Percentiles rank a stretch among this genome's conserved stretches.
Conservation (phyloP, 306 rosid species). For the Cicer bijugum region DNA sequence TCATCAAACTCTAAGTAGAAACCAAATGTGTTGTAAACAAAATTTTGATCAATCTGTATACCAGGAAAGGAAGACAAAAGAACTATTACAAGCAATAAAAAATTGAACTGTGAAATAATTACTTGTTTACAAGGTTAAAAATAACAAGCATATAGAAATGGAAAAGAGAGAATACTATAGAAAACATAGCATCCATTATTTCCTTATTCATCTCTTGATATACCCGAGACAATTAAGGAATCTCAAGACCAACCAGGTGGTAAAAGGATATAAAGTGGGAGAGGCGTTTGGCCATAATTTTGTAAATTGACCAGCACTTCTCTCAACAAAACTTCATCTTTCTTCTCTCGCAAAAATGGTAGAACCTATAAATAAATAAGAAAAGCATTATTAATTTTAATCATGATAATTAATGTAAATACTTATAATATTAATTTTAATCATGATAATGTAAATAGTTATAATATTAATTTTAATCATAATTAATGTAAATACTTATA, state of each 20-base stretch:
- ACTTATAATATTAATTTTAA: no score
- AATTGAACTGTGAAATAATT: no score
- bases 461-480: no score
- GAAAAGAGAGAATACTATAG: conserved; percentile 55
- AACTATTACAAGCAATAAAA: neutral
- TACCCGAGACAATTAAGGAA: conserved; percentile 52
- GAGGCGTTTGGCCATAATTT: neutral
- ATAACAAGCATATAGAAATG: neutral
- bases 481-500: no score
- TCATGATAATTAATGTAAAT: no score
- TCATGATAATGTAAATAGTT: no score
- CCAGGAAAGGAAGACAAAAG: conserved; percentile 19
- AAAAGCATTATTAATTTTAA: neutral
- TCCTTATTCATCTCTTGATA: conserved; percentile 68
- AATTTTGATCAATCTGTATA: conserved; percentile 58
- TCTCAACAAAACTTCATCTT: neutral
- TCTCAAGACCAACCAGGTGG: conserved; percentile 59
- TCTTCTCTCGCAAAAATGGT: neutral
- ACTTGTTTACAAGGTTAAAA: no score
- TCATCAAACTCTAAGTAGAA: conserved; percentile 66
- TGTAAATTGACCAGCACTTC: neutral
- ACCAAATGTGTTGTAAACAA: conserved; percentile 64
- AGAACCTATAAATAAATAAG: neutral
- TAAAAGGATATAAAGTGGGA: conserved; percentile 52
- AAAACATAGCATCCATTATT: conserved; percentile 65